phyloP scores from a whole-genome alignment of 2,329 filamentous ascomycete species.

The Ophiostoma novo-ulmi region DNA sequence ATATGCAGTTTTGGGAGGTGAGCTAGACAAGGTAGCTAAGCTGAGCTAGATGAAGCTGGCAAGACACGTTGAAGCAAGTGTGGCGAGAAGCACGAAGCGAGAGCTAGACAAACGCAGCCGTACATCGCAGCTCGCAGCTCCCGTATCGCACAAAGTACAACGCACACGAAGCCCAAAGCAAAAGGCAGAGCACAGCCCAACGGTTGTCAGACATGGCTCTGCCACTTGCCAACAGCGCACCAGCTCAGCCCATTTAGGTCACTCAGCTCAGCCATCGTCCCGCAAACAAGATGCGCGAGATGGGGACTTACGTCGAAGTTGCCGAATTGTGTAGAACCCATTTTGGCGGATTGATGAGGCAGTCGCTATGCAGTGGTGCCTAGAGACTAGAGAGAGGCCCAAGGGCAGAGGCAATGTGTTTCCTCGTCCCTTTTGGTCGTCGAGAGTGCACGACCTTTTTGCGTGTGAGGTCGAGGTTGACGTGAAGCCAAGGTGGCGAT shows the following conservation, averaged over 20 bases:
- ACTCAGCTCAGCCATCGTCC: conserved; percentile 1
- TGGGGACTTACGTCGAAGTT: conserved; percentile 51
- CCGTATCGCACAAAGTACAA: not conserved
- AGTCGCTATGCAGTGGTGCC: not conserved
- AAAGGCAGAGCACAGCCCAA: not conserved
- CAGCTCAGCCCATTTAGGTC: conserved; percentile 15
- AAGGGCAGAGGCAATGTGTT: not conserved
- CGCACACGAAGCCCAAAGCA: not conserved
- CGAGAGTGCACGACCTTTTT: conserved; percentile 8
- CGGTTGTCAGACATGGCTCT: not conserved
- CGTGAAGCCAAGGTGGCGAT: not conserved
- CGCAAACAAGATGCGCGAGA: not conserved
- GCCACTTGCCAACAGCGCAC: not conserved
- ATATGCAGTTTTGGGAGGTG: not conserved
- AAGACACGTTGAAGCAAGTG: not conserved
- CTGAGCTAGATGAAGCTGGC: not conserved
- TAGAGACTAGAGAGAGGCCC: not conserved
- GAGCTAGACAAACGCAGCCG: not conserved
- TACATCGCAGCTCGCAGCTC: not conserved
- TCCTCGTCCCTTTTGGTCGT: conserved; percentile 2
- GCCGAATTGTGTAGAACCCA: conserved; percentile 58
- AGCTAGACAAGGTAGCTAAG: not conserved
- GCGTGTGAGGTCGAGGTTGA: conserved; percentile 7
- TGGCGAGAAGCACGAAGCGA: not conserved
- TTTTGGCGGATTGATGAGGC: conserved; percentile 33